Evolutionary conservation across 345 rosid species (phyloP).

Genomic region (Salix exigua): DNA sequence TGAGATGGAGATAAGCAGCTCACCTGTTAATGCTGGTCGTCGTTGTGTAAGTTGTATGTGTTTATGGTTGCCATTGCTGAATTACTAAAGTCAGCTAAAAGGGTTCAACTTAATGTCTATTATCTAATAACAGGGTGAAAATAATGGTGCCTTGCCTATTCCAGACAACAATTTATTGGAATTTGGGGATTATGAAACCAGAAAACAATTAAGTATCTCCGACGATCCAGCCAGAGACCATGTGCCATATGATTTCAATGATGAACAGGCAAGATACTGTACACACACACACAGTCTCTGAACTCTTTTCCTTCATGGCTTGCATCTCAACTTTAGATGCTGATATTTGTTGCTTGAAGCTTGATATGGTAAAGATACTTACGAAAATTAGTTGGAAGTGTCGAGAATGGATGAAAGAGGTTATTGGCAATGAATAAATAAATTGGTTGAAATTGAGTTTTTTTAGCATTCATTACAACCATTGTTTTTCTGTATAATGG

Average conservation of each 20-base stretch:
- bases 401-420: neutral
- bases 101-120: slow-evolving; percentile 50
- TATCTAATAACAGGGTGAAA: slow-evolving; percentile 54
- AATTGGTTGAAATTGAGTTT: neutral
- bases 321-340: neutral
- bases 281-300: neutral
- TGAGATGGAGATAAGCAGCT: slow-evolving; percentile 38
- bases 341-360: neutral
- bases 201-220: slow-evolving; percentile 24
- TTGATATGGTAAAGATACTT: neutral
- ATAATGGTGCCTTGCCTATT: slow-evolving; percentile 41
- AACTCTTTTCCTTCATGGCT: neutral
- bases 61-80: slow-evolving; percentile 55
- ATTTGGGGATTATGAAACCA: slow-evolving; percentile 23
- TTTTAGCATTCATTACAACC: neutral
- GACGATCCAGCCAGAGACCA: slow-evolving; percentile 37
- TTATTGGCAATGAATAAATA: neutral
- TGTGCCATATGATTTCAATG: slow-evolving; percentile 55
- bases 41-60: slow-evolving; percentile 99
- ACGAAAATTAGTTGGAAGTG: neutral
- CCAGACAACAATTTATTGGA: slow-evolving; percentile 39
- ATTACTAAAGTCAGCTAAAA: slow-evolving; percentile 29
- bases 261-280: slow-evolving; percentile 54
- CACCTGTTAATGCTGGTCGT: slow-evolving; percentile 53
- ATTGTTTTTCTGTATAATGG: neutral